Conservation (phyloP, 768 basidiomycete species). For the Epithele typhae region DNA sequence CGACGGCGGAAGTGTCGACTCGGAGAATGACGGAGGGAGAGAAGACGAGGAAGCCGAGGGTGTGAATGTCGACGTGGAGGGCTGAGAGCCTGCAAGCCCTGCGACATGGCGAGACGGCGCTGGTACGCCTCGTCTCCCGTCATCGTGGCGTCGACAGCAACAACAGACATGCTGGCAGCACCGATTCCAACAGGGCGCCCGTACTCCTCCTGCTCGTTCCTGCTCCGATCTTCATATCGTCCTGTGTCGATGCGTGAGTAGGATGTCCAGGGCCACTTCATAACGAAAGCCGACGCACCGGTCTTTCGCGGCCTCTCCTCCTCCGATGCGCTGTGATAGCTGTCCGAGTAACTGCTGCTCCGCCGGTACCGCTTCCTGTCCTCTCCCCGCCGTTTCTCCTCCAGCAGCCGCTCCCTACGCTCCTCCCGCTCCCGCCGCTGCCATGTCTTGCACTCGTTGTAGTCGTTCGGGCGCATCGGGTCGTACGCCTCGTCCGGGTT, state of each 20-base stretch:
- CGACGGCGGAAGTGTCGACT: too few relatives aligned
- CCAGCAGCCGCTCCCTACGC: constrained; percentile 52
- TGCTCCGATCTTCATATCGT: constrained; percentile 39
- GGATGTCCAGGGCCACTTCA: too few relatives aligned
- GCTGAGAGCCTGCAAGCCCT: constrained; percentile 18
- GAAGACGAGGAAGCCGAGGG: background rate
- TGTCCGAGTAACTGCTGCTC: constrained; percentile 60
- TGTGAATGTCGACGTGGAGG: constrained; percentile 2
- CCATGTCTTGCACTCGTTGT: constrained; percentile 83
- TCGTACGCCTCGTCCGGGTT: constrained; percentile 81
- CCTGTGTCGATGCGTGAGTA: too few relatives aligned
- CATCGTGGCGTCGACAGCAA: constrained; percentile 41
- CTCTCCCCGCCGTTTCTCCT: constrained; percentile 41
- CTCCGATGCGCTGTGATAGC: constrained; percentile 59
- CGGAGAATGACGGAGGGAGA: constrained; percentile 4
- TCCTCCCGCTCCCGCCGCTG: constrained; percentile 74
- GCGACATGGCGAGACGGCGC: constrained; percentile 67
- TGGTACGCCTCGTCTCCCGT: constrained; percentile 81
- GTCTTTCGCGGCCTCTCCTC: constrained; percentile 61
- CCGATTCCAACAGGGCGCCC: constrained; percentile 32
- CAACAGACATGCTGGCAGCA: constrained; percentile 17
- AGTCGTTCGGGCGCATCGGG: constrained; percentile 80
- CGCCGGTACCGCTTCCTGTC: constrained; percentile 44
- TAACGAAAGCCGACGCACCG: constrained; percentile 48
- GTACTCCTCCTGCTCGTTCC: constrained; percentile 49